Percentiles rank a stretch among this genome's conserved stretches.
Evolutionary conservation across 768 basidiomycete genomes (phyloP).

Genomic region (Lactarius tabidus): DNA sequence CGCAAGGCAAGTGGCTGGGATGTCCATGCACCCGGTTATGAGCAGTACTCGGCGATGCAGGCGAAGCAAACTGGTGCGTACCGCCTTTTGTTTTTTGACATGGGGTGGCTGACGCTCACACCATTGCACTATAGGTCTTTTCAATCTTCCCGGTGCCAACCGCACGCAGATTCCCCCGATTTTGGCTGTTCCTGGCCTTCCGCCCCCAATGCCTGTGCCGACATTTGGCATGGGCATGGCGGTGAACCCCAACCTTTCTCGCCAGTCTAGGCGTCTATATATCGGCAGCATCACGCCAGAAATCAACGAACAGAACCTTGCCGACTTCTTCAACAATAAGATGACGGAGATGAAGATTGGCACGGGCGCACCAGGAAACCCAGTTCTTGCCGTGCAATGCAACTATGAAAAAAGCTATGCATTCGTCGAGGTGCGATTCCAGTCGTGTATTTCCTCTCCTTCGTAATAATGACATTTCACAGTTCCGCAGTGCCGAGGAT

Average conservation of each 20-base stretch:
- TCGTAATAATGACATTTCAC: conserved; percentile 14
- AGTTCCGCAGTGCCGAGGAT: conserved; percentile 98
- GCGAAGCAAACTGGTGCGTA: conserved; percentile 93
- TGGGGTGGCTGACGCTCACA: neutral
- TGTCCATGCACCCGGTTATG: conserved; percentile 91
- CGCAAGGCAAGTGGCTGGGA: conserved; percentile 95
- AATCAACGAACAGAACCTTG: conserved; percentile 88
- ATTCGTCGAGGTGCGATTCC: conserved; percentile 80
- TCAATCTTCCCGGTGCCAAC: conserved; percentile 95
- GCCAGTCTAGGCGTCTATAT: conserved; percentile 92
- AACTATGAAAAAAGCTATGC: conserved; percentile 99
- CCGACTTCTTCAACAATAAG: conserved; percentile 92
- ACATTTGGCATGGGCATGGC: conserved; percentile 85
- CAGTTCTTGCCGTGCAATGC: conserved; percentile 90
- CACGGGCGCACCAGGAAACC: conserved; percentile 79
- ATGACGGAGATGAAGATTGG: conserved; percentile 92
- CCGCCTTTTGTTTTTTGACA: neutral
- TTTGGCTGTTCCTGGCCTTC: conserved; percentile 73
- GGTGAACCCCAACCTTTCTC: conserved; percentile 81
- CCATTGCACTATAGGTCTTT: conserved; percentile 60
- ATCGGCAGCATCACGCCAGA: conserved; percentile 96
- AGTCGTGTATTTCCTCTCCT: conserved; percentile 11
- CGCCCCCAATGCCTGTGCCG: conserved; percentile 78
- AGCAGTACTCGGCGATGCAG: conserved; percentile 90
- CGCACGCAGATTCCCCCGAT: conserved; percentile 83